Percentiles rank a stretch among this genome's conserved stretches.
phyloP scores from a whole-genome alignment of 2,329 filamentous ascomycete genomes.

The Phoma sp. region DNA sequence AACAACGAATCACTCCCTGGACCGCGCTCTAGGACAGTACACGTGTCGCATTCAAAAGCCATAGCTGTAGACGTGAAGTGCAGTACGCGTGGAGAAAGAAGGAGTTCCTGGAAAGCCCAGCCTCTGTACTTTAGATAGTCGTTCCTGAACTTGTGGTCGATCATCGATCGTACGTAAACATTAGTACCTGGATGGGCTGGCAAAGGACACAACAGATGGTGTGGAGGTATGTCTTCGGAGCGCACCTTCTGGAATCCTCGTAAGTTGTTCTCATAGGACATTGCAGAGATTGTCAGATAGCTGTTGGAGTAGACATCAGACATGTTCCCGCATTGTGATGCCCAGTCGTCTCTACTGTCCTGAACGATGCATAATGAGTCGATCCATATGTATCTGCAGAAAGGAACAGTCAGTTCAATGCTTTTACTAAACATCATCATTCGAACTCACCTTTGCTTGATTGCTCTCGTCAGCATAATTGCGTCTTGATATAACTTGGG shows the following conservation, averaged over 20 bases:
- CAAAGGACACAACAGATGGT: constrained; percentile 1
- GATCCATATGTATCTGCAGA: constrained; percentile 15
- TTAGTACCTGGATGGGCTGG: neutral
- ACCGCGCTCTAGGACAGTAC: constrained; percentile 6
- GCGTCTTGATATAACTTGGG: constrained; percentile 13
- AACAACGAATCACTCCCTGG: constrained; percentile 4
- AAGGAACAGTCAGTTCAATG: neutral
- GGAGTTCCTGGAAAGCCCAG: constrained; percentile 32
- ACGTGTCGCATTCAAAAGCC: constrained; percentile 23
- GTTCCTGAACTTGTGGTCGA: constrained; percentile 7
- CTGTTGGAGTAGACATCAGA: constrained; percentile 7
- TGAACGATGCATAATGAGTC: constrained; percentile 16
- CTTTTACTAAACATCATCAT: neutral
- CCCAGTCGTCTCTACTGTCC: constrained; percentile 13
- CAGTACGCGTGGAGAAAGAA: constrained; percentile 26
- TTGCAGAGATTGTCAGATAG: constrained; percentile 12
- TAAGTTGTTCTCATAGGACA: constrained; percentile 13
- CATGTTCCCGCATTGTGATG: constrained; percentile 8
- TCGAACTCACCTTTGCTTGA: neutral
- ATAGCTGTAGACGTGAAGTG: constrained; percentile 23
- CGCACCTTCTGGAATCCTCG: constrained; percentile 1
- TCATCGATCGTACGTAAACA: constrained; percentile 4
- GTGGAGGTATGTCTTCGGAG: neutral
- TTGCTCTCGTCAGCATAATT: constrained; percentile 5
- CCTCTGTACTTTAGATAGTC: constrained; percentile 7